These are phyloP conservation scores for Phytophthora sojae DNA, from an alignment of 352 stramenopile genomes.

Conservation along the genomic window DNA sequence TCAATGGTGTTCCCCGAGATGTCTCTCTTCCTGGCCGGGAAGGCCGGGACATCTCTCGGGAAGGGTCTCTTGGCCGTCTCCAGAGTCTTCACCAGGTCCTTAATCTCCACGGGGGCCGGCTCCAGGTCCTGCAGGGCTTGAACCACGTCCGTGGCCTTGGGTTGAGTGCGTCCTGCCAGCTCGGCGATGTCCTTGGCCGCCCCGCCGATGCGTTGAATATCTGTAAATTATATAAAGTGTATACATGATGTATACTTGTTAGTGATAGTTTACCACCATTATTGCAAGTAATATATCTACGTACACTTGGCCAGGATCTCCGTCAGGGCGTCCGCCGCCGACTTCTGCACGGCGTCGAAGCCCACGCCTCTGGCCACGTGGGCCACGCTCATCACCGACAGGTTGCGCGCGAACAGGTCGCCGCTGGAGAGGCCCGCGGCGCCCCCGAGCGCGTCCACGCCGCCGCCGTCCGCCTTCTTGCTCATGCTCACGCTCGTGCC, in stretches of 20 bases:
- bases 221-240: conserved; percentile 17
- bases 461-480: conserved; percentile 39
- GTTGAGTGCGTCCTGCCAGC: conserved; percentile 58
- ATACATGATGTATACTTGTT: conserved; percentile 5
- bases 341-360: conserved; percentile 65
- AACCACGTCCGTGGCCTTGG: conserved; percentile 54
- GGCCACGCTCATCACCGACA: conserved; percentile 61
- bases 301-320: conserved; percentile 66
- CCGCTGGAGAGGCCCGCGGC: conserved; percentile 38
- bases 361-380: conserved; percentile 57
- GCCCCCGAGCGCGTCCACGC: conserved; percentile 23
- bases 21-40: conserved; percentile 62
- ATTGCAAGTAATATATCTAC: conserved; percentile 15
- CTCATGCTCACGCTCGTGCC: conserved; percentile 60
- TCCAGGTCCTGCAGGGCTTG: conserved; percentile 61
- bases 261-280: conserved; percentile 8
- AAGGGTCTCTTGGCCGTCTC: conserved; percentile 64
- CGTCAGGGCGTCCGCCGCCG: conserved; percentile 53
- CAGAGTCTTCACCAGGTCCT: conserved; percentile 60
- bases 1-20: conserved; percentile 56
- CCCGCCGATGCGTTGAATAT: conserved; percentile 62
- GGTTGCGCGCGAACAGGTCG: conserved; percentile 55
- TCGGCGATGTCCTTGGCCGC: conserved; percentile 64
- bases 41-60: conserved; percentile 58
- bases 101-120: conserved; percentile 48